phyloP scores from a whole-genome alignment of 805 yeast species.

The Millerozyma acaciae region DNA sequence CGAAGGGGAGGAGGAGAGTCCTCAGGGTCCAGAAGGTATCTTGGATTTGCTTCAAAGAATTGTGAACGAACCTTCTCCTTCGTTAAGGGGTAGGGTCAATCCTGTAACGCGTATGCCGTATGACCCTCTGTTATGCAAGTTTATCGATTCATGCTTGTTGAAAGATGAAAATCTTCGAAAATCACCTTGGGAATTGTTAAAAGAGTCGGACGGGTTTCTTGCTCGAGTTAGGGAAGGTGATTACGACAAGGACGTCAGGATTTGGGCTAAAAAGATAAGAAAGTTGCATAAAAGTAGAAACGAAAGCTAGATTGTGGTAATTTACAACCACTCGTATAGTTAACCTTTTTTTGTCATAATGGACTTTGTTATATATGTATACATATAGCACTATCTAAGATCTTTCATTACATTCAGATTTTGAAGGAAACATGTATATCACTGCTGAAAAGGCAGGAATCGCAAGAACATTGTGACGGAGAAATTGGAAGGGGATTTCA shows the following conservation, averaged over 20 bases:
- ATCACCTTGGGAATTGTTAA: slow-evolving; percentile 66
- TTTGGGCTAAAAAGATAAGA: slow-evolving; percentile 40
- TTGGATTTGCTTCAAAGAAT: slow-evolving; percentile 87
- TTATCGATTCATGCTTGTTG: slow-evolving; percentile 69
- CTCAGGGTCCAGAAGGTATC: slow-evolving; percentile 72
- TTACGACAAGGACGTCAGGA: slow-evolving; percentile 34
- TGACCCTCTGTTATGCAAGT: slow-evolving; percentile 52
- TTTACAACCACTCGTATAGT: too few relatives aligned
- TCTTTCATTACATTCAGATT: too few relatives aligned
- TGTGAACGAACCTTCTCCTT: slow-evolving; percentile 90
- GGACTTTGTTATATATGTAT: too few relatives aligned
- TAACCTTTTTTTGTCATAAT: too few relatives aligned
- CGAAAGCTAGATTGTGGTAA: too few relatives aligned
- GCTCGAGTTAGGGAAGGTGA: slow-evolving; percentile 26
- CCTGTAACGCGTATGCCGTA: slow-evolving; percentile 24
- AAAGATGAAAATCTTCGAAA: slow-evolving; percentile 67
- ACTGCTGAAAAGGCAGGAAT: too few relatives aligned
- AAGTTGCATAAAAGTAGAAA: slow-evolving; percentile 26
- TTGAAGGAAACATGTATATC: too few relatives aligned
- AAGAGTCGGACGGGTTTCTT: slow-evolving; percentile 26
- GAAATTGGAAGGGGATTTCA: too few relatives aligned
- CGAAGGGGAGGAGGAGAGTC: slow-evolving; percentile 30
- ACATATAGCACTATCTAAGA: too few relatives aligned
- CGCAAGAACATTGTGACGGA: too few relatives aligned
- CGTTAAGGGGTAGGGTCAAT: slow-evolving; percentile 39